Evolutionary conservation across 148 eudicot species (phyloP).

Genomic region (Heliamphora exappendiculata): DNA sequence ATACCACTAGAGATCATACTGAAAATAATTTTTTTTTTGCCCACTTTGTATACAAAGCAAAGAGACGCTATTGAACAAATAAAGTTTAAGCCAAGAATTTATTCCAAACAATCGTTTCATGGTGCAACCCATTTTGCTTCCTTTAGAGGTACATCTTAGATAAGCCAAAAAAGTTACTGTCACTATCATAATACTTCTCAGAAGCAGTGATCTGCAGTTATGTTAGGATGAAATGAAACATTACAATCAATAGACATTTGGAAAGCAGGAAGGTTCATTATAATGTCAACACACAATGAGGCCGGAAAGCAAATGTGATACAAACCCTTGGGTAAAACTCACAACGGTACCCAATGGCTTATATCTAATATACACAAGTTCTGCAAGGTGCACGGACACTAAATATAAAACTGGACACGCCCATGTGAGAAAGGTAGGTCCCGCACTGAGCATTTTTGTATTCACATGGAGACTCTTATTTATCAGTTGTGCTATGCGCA

Average conservation of each 20-base stretch:
- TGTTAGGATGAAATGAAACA: not conserved
- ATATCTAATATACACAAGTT: no score
- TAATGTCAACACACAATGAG: not conserved
- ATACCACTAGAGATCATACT: not conserved
- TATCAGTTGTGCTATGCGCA: no score
- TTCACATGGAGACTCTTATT: no score
- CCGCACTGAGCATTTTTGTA: no score
- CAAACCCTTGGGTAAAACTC: no score
- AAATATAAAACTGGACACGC: no score
- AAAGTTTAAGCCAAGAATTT: not conserved
- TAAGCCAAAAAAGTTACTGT: not conserved
- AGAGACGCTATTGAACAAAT: not conserved
- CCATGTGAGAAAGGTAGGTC: no score
- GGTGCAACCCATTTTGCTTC: not conserved
- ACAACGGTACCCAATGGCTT: no score
- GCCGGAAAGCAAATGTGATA: not conserved
- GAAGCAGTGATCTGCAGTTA: not conserved
- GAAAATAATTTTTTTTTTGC: not conserved
- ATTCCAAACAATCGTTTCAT: not conserved
- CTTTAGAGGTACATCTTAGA: not conserved
- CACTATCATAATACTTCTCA: not conserved
- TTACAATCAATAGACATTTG: not conserved
- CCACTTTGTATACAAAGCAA: not conserved
- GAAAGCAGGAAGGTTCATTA: not conserved
- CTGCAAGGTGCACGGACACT: no score